Conservation (phyloP, 169 alveolate species). For the Plasmodium reichenowi region DNA sequence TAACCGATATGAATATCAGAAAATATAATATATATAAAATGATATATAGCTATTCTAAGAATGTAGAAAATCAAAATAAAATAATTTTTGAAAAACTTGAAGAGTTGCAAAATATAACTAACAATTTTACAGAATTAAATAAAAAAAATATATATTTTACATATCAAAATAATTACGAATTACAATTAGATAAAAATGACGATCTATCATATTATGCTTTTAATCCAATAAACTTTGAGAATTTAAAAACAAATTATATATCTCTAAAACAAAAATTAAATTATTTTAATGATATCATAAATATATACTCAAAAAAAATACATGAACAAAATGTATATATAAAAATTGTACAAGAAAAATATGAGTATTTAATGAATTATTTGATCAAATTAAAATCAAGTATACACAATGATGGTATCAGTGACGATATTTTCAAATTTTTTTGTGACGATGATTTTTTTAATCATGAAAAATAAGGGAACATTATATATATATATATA, state of each 20-base stretch:
- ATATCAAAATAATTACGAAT: neutral
- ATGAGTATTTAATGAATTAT: conserved; percentile 45
- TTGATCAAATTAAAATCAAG: conserved; percentile 22
- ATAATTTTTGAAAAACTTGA: conserved; percentile 18
- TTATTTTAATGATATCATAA: conserved; percentile 19
- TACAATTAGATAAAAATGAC: neutral
- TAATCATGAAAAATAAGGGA: conserved; percentile 18
- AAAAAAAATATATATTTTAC: neutral
- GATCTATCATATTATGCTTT: neutral
- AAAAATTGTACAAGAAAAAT: conserved; percentile 11
- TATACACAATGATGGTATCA: conserved; percentile 13
- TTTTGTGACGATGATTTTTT: conserved; percentile 36
- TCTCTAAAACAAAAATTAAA: conserved; percentile 27
- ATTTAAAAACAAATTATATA: conserved; percentile 9
- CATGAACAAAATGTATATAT: conserved; percentile 32
- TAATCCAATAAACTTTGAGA: conserved; percentile 19
- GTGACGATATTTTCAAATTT: conserved; percentile 8
- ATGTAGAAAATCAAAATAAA: conserved; percentile 33
- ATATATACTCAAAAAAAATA: conserved; percentile 24
- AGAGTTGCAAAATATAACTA: conserved; percentile 16
- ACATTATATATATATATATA: neutral
- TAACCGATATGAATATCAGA: conserved; percentile 31
- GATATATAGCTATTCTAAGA: conserved; percentile 33
- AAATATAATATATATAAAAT: conserved; percentile 45
- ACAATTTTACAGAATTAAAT: neutral